Evolutionary conservation across 495 filamentous ascomycete species (phyloP), one percentile per base, ranked within the genome.

Genomic region (Diplogelasinospora grovesii): DNA sequence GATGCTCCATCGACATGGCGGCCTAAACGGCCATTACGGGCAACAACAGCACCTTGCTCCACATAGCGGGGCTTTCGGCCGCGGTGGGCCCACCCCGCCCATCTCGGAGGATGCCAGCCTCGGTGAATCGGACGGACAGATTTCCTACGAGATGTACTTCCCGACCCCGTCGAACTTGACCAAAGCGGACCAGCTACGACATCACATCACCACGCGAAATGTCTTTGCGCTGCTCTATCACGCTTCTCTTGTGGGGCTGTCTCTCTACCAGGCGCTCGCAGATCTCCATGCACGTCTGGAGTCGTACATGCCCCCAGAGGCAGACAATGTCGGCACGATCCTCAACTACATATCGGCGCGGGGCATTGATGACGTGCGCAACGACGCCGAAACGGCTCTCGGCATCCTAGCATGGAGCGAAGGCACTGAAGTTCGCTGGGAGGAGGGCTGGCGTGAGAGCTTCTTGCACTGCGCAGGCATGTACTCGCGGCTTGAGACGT

Each of bases 381-480:
- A 78, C 43, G 79, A 81, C 42, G 62, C 79, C 1, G 69, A 75
- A 25, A 64, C 65, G 1, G 82, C 82, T 1, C 71, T 79, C 2
- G 71, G 75, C 4, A 54, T 86, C 4, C 61, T 86, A 15, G 74
- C 77, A 7, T 86, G 75, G 70, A 77, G 73, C 16, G 82, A 86
- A 47, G 64, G 58, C 9, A 60, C 68, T 7, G 68, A 61, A n/a
- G 73, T 83, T 3, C 71, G 72, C 14, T 79, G 80, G 69, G 70
- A 76, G 18, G 71, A 78, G 42, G 77, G 81, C 13, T 86, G 81
- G 72, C 68, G 71, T 3, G 82, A 86, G 54, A 68, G 77, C 13
- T 86, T 82, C 52, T 66, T 77, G 8, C 82, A 86, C 42, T 77
- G 74, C 45, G 76, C 73, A 10, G 82, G 82, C 9, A 77, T 83